Base-by-base conservation (phyloP, 2,329 filamentous ascomycete genomes). In the Gnomoniopsis smithogilvyi region DNA sequence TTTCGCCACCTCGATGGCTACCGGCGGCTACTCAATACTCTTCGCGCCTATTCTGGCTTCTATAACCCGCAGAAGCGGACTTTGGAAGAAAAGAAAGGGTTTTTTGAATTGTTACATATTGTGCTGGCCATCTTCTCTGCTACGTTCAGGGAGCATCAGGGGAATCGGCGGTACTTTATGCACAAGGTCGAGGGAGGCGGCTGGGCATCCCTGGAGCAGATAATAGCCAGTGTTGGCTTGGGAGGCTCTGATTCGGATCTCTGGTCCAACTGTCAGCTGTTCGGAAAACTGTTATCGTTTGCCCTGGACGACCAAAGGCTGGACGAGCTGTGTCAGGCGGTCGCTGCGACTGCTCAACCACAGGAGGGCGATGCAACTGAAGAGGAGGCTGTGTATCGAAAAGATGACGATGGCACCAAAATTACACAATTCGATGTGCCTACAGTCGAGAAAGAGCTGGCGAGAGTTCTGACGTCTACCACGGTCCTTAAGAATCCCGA, bases 131-230 rank as follows among this genome's bases (percentile, higher is more conserved):
- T 95, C 15, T 76, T 98, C 30, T 88, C 90, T 1, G 88, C 89
- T 51, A 86, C 87, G 15, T 82, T 99, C 64, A 84, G 86, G 56
- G 86, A 86, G 49, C 92, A 98, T 72, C 81, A 88, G 50, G 94
- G 93, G 21, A 99, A 98, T 74, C 84, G 88, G 68, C 85, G 90
- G 66, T 97, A 94, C 76, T 98, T 98, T 71, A 84, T 86, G 60
- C 87, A 86, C 65, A 82, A 86, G 64, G 85, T 96, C 33, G 84
- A 90, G 60, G 87, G 85, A 22, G 90, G 88, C 58, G 92, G 94
- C 3, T 96, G 92, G 88, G 81, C 86, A 64, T 84, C 86, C 8
- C 72, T 97, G 56, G 88, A 95, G 68, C 84, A 90, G 68, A 84
- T 84, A 6, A 82, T 93, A 75, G 84, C 83, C 62, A 86, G 85